phyloP scores from a whole-genome alignment of 1,139 yeast genomes.

The Scheffersomyces segobiensis region DNA sequence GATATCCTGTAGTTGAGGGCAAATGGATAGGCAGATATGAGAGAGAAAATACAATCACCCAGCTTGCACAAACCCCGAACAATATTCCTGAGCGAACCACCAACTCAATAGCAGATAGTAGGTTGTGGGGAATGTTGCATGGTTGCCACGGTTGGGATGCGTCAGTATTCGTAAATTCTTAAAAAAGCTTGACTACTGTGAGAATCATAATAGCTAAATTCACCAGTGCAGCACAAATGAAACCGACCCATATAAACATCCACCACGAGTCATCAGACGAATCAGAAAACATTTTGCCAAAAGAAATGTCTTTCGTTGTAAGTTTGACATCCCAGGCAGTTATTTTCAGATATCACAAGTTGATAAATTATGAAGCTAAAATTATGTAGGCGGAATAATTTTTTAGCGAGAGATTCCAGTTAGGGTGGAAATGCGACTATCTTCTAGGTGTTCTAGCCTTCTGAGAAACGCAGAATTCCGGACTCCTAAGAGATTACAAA shows the following conservation, averaged over 20 bases:
- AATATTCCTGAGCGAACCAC: background rate
- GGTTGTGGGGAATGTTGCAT: background rate
- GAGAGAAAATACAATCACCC: background rate
- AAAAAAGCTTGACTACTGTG: background rate
- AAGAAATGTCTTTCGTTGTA: background rate
- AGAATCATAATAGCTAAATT: no score
- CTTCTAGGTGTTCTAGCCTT: background rate
- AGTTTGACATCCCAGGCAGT: background rate
- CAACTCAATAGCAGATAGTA: background rate
- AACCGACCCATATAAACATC: background rate
- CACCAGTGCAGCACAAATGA: background rate
- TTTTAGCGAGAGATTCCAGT: background rate
- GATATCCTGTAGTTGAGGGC: background rate
- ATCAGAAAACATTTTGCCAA: no score
- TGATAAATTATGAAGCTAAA: background rate
- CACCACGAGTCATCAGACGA: background rate
- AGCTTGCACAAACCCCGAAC: background rate
- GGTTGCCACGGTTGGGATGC: background rate
- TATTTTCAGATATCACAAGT: no score
- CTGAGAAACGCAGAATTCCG: background rate
- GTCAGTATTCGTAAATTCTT: background rate
- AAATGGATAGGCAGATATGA: no score
- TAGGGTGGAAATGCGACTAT: background rate
- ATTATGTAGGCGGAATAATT: background rate
- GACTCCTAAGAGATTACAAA: background rate